Evolutionary conservation across 78 protist genomes (phyloP).

Genomic region (Dictyostelium firmibasis): DNA sequence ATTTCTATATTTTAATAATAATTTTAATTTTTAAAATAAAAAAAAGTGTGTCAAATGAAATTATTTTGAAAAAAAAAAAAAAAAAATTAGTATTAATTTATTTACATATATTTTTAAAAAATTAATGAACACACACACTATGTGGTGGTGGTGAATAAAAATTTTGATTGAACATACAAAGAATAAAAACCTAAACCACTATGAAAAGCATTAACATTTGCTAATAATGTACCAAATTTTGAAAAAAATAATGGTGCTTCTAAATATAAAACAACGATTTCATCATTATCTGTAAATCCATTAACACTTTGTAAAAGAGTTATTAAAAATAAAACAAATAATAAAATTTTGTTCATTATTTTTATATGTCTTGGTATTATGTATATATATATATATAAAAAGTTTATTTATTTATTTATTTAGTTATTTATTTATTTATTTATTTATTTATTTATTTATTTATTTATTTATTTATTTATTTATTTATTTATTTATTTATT

Average conservation of each 20-base stretch:
- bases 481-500: too few relatives aligned
- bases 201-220: slow-evolving; percentile 59
- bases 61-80: too few relatives aligned
- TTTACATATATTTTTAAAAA: too few relatives aligned
- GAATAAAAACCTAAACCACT: slow-evolving; percentile 47
- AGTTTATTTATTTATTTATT: background rate
- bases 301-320: background rate
- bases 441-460: too few relatives aligned
- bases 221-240: slow-evolving; percentile 34
- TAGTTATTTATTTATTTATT: background rate
- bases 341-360: background rate
- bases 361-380: too few relatives aligned
- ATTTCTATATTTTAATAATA: background rate
- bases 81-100: too few relatives aligned
- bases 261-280: background rate
- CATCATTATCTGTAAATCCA: background rate
- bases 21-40: too few relatives aligned
- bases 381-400: too few relatives aligned
- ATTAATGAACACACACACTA: background rate
- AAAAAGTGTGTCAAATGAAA: too few relatives aligned
- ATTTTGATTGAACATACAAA: slow-evolving; percentile 1
- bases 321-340: background rate
- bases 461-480: too few relatives aligned
- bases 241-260: slow-evolving; percentile 43
- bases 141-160: too few relatives aligned